A percentile compares a stretch with the other conserved stretches of the same genome.
Evolutionary conservation across 2,329 filamentous ascomycete genomes (phyloP).

Genomic region (Xylogone sp.): DNA sequence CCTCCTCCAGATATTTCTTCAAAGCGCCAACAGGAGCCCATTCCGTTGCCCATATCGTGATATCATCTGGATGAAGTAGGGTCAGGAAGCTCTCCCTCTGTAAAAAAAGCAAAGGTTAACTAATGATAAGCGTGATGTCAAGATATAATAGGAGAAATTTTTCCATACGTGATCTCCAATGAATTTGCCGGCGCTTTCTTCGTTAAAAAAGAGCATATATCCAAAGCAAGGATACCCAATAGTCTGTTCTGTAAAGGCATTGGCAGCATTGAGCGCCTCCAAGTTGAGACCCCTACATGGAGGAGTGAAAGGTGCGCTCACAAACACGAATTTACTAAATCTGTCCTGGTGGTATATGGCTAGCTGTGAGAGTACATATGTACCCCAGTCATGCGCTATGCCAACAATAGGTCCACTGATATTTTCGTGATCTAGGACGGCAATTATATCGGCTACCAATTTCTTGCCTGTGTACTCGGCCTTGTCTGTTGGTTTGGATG

Average conservation of each 20-base stretch:
- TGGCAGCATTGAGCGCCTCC: conserved; percentile 8
- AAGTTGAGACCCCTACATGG: conserved; percentile 8
- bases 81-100: conserved; percentile 14
- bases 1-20: conserved; percentile 5
- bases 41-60: conserved; percentile 4
- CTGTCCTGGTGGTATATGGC: conserved; percentile 8
- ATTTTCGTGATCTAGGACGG: conserved; percentile 27
- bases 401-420: conserved; percentile 9
- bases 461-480: conserved; percentile 26
- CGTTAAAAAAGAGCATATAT: conserved; percentile 15
- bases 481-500: conserved; percentile 25
- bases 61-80: conserved; percentile 7
- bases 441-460: conserved; percentile 30
- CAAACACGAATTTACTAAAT: conserved; percentile 13
- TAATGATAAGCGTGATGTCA: too few species aligned
- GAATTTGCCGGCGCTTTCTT: conserved; percentile 5
- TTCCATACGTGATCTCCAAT: conserved; percentile 13
- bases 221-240: conserved; percentile 15
- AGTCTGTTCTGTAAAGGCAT: conserved; percentile 6
- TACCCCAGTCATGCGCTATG: conserved; percentile 22
- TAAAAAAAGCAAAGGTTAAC: neutral
- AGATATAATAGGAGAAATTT: neutral
- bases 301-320: conserved; percentile 10
- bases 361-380: conserved; percentile 11
- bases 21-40: conserved; percentile 8